phyloP scores from a whole-genome alignment of 2,329 filamentous ascomycete species.

The Pestalotiopsis sp. region DNA sequence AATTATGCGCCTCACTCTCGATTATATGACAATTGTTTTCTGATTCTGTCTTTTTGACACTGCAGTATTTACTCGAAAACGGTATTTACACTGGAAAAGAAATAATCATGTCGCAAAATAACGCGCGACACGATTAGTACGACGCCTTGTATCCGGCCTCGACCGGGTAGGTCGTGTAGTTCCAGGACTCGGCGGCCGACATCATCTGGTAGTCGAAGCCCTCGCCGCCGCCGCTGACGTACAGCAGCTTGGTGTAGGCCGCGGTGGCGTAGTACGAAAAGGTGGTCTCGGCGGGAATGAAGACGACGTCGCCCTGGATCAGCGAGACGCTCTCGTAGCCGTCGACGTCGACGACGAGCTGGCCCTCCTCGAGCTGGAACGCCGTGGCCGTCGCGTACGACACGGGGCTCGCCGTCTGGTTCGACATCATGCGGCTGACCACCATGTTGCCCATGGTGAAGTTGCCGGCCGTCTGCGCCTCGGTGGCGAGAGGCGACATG shows the following conservation, averaged over 20 bases:
- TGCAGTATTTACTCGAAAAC: neutral
- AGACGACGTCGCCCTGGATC: slow-evolving; percentile 28
- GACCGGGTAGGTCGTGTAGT: slow-evolving; percentile 13
- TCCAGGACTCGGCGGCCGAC: slow-evolving; percentile 19
- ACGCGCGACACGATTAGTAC: neutral
- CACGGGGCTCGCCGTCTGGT: slow-evolving; percentile 16
- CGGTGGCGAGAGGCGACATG: slow-evolving; percentile 43
- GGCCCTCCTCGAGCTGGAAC: slow-evolving; percentile 28
- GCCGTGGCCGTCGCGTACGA: slow-evolving; percentile 15
- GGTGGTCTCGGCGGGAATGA: slow-evolving; percentile 21
- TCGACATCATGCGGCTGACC: neutral
- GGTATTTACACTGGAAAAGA: neutral
- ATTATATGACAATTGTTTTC: neutral
- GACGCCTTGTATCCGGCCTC: neutral
- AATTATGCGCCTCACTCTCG: neutral
- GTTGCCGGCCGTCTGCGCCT: slow-evolving; percentile 34
- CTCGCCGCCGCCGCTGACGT: slow-evolving; percentile 24
- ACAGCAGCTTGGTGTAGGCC: slow-evolving; percentile 27
- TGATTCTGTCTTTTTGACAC: neutral
- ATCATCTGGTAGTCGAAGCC: slow-evolving; percentile 26
- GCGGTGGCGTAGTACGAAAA: slow-evolving; percentile 26
- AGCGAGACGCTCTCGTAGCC: slow-evolving; percentile 24
- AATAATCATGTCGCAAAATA: neutral
- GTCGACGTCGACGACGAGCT: slow-evolving; percentile 21
- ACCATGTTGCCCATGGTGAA: slow-evolving; percentile 5